Evolutionary conservation across 768 basidiomycete species (phyloP).

Genomic region (Hygrocybe punicea): DNA sequence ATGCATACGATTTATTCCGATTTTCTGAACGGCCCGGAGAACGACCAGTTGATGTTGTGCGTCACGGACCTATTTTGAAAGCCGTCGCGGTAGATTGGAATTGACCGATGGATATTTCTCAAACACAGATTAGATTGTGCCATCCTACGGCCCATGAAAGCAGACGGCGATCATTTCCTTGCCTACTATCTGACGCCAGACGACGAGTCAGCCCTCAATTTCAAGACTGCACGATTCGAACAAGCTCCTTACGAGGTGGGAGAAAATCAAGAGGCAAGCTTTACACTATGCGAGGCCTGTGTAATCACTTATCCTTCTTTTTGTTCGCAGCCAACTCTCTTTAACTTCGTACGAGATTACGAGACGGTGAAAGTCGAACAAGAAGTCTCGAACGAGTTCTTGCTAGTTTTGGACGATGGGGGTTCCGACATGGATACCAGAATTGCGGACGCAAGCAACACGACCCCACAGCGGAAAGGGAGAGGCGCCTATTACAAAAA

Average conservation of each 20-base stretch:
- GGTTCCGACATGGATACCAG: too few relatives aligned
- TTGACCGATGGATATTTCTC: neutral
- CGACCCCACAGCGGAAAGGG: constrained; percentile 31
- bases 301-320: neutral
- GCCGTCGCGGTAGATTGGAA: constrained; percentile 4
- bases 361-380: constrained; percentile 85
- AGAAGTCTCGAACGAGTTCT: constrained; percentile 80
- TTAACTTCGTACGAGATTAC: constrained; percentile 79
- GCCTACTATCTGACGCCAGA: constrained; percentile 79
- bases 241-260: constrained; percentile 45
- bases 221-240: constrained; percentile 55
- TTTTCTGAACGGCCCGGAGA: constrained; percentile 89
- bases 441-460: constrained; percentile 35
- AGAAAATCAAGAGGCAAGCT: constrained; percentile 53
- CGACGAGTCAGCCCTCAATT: constrained; percentile 63
- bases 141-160: constrained; percentile 82
- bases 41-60: constrained; percentile 59
- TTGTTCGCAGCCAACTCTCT: constrained; percentile 55
- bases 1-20: constrained; percentile 82
- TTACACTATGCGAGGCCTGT: neutral
- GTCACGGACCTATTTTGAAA: constrained; percentile 16
- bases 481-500: constrained; percentile 87
- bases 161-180: constrained; percentile 84
- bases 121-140: constrained; percentile 80
- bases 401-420: constrained; percentile 70